Conservation (phyloP, 1,284 basidiomycete species). For the Naganishia albida region DNA sequence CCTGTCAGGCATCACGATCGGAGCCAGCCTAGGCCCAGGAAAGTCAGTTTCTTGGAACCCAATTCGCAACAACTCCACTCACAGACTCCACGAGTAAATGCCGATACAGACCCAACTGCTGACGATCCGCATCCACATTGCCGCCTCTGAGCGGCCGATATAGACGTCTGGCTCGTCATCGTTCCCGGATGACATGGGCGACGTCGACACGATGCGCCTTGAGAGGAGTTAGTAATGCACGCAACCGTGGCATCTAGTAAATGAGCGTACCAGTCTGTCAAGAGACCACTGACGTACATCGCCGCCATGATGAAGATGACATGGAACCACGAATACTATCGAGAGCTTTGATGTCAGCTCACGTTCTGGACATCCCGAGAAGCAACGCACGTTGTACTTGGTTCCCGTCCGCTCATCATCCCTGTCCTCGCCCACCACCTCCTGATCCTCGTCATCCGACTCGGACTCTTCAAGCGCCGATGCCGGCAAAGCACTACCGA, state of each 20-base stretch:
- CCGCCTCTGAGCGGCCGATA: slow-evolving; percentile 90
- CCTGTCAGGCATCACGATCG: slow-evolving; percentile 76
- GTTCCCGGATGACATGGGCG: slow-evolving; percentile 25
- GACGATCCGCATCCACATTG: slow-evolving; percentile 99
- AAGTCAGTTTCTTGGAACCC: slow-evolving; percentile 27
- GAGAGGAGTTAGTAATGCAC: background rate
- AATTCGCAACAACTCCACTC: slow-evolving; percentile 31
- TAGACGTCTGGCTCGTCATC: slow-evolving; percentile 67
- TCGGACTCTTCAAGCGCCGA: slow-evolving; percentile 82
- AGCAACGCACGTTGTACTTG: slow-evolving; percentile 81
- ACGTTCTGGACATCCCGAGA: slow-evolving; percentile 14
- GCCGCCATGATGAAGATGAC: slow-evolving; percentile 92
- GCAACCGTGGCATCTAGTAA: slow-evolving; percentile 21
- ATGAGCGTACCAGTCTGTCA: slow-evolving; percentile 87
- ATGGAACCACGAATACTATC: slow-evolving; percentile 92
- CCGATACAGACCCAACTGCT: slow-evolving; percentile 92
- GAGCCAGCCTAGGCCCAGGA: slow-evolving; percentile 63
- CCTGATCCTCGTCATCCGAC: slow-evolving; percentile 71
- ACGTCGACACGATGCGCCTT: slow-evolving; percentile 48
- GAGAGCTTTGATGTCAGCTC: background rate
- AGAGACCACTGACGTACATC: slow-evolving; percentile 98
- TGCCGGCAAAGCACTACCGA: slow-evolving; percentile 77
- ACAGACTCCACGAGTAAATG: slow-evolving; percentile 84
- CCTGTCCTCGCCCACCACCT: slow-evolving; percentile 66
- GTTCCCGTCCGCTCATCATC: slow-evolving; percentile 96